A percentile compares a stretch with the other conserved stretches of the same genome.
phyloP scores from a whole-genome alignment of 1,284 basidiomycete species.

The Lignosus rhinocerotis region DNA sequence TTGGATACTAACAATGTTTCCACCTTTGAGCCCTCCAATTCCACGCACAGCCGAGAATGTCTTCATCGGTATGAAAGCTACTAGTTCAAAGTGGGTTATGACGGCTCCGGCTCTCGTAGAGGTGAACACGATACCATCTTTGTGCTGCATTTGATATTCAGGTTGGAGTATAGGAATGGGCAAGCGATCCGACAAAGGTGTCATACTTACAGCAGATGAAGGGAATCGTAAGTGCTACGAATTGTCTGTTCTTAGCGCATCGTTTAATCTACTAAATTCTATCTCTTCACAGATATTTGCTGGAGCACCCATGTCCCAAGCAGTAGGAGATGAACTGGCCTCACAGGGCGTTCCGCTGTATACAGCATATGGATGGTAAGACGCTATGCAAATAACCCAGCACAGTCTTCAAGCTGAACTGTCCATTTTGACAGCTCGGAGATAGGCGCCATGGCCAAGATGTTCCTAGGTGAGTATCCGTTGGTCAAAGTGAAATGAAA shows the following conservation, averaged over 20 bases:
- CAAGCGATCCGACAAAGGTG: constrained; percentile 3
- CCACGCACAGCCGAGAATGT: constrained; percentile 5
- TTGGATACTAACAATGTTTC: constrained; percentile 11
- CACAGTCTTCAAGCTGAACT: not conserved
- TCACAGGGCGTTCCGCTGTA: constrained; percentile 11
- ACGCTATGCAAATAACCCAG: not conserved
- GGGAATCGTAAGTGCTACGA: constrained; percentile 15
- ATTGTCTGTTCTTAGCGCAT: not conserved
- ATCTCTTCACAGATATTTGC: not conserved
- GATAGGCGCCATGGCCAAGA: constrained; percentile 14
- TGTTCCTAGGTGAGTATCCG: constrained; percentile 12
- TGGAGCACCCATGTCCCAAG: constrained; percentile 10
- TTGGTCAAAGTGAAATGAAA: not conserved
- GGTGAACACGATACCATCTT: not conserved
- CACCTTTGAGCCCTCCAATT: not conserved
- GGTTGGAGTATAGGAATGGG: not conserved
- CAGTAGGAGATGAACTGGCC: constrained; percentile 13
- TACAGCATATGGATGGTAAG: constrained; percentile 16
- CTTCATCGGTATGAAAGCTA: not conserved
- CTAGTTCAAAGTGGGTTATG: not conserved
- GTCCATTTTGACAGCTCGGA: constrained; percentile 15
- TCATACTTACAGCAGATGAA: not conserved
- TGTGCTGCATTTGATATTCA: not conserved
- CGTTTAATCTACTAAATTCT: not conserved
- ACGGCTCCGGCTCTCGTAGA: constrained; percentile 8